Conservation (phyloP, 1,139 yeast genomes). For the Blastobotrys serpentis region DNA sequence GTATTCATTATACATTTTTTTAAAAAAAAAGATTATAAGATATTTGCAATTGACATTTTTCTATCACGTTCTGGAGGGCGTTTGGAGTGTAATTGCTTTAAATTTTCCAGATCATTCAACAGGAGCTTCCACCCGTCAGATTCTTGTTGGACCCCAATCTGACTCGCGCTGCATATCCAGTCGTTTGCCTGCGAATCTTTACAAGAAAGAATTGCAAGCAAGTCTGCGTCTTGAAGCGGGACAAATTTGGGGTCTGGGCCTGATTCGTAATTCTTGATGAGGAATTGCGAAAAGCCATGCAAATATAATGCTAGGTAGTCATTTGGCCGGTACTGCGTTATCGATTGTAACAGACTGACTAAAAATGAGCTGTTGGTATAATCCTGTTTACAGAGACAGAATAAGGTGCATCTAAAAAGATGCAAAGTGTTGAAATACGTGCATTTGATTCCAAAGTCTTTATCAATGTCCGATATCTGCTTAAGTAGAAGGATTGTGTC, state of each 20-base stretch:
- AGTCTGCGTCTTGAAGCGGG: conserved; percentile 29
- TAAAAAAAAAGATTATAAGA: too few relatives aligned
- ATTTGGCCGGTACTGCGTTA: conserved; percentile 8
- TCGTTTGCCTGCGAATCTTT: conserved; percentile 4
- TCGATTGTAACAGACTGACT: conserved; percentile 14
- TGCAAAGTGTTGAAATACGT: conserved; percentile 19
- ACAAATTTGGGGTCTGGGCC: conserved; percentile 13
- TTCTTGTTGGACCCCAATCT: neutral
- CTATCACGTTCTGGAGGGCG: neutral
- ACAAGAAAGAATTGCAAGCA: conserved; percentile 28
- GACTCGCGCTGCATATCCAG: conserved; percentile 5
- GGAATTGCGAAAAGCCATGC: conserved; percentile 22
- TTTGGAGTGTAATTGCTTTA: neutral
- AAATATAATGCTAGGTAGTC: conserved; percentile 15
- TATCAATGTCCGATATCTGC: conserved; percentile 13
- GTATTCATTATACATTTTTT: neutral
- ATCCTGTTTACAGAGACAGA: conserved; percentile 22
- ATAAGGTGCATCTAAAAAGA: conserved; percentile 25
- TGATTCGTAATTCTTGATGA: conserved; percentile 15
- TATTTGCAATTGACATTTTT: conserved; percentile 32
- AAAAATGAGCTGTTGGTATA: conserved; percentile 20
- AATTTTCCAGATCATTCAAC: neutral
- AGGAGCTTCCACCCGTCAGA: neutral
- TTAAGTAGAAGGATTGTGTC: conserved; percentile 17
- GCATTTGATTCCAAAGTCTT: conserved; percentile 13